These are phyloP conservation scores for Xanthoceras sorbifolium DNA, from an alignment of 345 rosid genomes.

Conservation along the genomic window DNA sequence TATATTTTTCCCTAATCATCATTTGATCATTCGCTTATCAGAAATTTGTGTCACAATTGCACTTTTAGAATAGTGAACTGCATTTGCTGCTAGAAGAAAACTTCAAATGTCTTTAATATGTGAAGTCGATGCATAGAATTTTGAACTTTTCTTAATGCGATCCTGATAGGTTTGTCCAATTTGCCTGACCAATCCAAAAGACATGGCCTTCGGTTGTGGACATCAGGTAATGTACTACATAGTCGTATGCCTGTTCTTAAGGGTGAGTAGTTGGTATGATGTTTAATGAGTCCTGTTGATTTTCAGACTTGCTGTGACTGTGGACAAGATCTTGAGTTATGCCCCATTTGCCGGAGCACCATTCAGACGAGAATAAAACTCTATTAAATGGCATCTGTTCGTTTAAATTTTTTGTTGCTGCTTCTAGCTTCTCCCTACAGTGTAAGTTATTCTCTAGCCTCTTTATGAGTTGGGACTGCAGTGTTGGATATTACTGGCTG, in stretches of 20 bases:
- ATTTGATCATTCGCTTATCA: background rate
- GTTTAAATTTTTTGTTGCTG: background rate
- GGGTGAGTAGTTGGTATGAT: conserved; percentile 7
- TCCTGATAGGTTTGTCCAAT: conserved; percentile 59
- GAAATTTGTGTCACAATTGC: background rate
- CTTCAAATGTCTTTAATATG: background rate
- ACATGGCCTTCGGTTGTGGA: conserved; percentile 84
- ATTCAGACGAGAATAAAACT: conserved; percentile 84
- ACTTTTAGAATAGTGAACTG: background rate
- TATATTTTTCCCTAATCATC: background rate
- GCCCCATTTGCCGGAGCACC: conserved; percentile 81
- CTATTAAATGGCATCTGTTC: conserved; percentile 39
- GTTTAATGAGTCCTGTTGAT: conserved; percentile 9
- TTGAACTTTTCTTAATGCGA: background rate
- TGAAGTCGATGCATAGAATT: background rate
- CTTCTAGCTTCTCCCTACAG: background rate
- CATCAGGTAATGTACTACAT: conserved; percentile 56
- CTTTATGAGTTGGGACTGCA: background rate
- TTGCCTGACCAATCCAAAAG: conserved; percentile 57
- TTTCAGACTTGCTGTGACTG: conserved; percentile 87
- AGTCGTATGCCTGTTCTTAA: background rate
- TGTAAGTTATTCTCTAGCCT: background rate
- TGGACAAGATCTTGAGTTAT: conserved; percentile 66
- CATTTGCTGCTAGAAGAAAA: background rate
- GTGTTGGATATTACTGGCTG: conserved; percentile 9